Conservation (phyloP, 106 monocot species). For the Xerophyta viscosa region DNA sequence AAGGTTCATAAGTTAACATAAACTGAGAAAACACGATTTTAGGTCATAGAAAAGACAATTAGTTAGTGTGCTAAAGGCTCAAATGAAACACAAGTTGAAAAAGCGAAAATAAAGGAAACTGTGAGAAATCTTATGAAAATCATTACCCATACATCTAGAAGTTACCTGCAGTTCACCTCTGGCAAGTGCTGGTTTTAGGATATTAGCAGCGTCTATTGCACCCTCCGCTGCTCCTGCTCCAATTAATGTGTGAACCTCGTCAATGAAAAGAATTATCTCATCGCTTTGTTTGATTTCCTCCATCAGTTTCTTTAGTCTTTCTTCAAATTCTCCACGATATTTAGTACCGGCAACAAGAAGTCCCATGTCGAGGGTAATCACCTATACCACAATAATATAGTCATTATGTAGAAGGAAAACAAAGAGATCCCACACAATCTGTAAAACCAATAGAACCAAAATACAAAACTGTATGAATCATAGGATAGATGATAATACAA, state of each 20-base stretch:
- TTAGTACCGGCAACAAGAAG: constrained; percentile 52
- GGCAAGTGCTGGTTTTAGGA: constrained; percentile 48
- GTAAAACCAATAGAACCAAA: no score
- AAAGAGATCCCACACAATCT: no score
- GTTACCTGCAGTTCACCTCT: constrained; percentile 49
- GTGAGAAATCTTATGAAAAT: neutral
- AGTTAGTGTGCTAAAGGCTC: no score
- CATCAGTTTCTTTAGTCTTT: constrained; percentile 41
- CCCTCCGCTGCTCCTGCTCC: constrained; percentile 33
- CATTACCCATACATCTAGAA: neutral
- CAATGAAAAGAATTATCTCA: constrained; percentile 44
- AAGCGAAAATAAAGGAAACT: neutral
- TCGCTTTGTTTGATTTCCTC: constrained; percentile 50
- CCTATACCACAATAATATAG: constrained; percentile 5
- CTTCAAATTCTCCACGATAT: constrained; percentile 32
- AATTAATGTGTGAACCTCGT: constrained; percentile 50
- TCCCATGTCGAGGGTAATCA: constrained; percentile 51
- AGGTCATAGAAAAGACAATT: no score
- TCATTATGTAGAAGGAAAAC: no score
- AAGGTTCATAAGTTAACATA: no score
- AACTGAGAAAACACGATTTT: no score
- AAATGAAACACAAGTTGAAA: no score
- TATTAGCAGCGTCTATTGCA: constrained; percentile 20
- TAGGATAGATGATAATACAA: no score
- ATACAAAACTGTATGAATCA: no score